These are phyloP conservation scores for Xylaria multiplex DNA, from an alignment of 2,329 filamentous ascomycete species.

Conservation along the genomic window DNA sequence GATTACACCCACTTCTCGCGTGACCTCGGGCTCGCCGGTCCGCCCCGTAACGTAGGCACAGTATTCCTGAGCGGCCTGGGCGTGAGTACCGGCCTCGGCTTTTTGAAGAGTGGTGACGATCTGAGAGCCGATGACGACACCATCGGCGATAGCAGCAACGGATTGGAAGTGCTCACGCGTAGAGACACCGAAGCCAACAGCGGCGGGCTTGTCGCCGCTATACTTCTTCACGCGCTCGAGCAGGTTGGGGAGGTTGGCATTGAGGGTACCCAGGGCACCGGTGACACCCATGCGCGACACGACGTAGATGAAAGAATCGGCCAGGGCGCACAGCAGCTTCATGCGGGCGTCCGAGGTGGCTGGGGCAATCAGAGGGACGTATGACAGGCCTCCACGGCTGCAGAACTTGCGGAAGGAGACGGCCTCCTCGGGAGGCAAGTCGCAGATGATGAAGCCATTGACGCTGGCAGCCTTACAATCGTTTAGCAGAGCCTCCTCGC, in stretches of 20 bases:
- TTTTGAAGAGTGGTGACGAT: slow-evolving; percentile 84
- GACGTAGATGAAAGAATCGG: slow-evolving; percentile 98
- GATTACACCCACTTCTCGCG: slow-evolving; percentile 74
- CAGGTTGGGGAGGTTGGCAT: slow-evolving; percentile 81
- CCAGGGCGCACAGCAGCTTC: slow-evolving; percentile 94
- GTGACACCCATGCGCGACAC: slow-evolving; percentile 98
- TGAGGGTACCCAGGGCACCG: slow-evolving; percentile 85
- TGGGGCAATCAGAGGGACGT: slow-evolving; percentile 95
- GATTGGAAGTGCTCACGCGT: slow-evolving; percentile 92
- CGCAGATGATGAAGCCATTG: slow-evolving; percentile 97
- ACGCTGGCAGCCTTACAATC: slow-evolving; percentile 87
- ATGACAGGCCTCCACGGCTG: slow-evolving; percentile 83
- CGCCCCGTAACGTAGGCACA: slow-evolving; percentile 74
- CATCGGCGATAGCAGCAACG: slow-evolving; percentile 85
- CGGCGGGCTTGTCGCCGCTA: slow-evolving; percentile 88
- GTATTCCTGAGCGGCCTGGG: slow-evolving; percentile 84
- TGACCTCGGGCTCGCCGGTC: slow-evolving; percentile 53
- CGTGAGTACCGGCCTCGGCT: slow-evolving; percentile 71
- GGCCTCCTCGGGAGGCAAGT: slow-evolving; percentile 95
- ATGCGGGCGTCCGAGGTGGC: slow-evolving; percentile 92
- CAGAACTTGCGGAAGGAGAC: slow-evolving; percentile 89
- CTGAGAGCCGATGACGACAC: slow-evolving; percentile 96
- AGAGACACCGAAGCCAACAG: slow-evolving; percentile 95
- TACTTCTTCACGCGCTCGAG: slow-evolving; percentile 89
- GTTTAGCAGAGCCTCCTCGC: slow-evolving; percentile 86